These are phyloP conservation scores for Loxodes magnus DNA, from an alignment of 73 alveolate genomes.

Conservation along the genomic window DNA sequence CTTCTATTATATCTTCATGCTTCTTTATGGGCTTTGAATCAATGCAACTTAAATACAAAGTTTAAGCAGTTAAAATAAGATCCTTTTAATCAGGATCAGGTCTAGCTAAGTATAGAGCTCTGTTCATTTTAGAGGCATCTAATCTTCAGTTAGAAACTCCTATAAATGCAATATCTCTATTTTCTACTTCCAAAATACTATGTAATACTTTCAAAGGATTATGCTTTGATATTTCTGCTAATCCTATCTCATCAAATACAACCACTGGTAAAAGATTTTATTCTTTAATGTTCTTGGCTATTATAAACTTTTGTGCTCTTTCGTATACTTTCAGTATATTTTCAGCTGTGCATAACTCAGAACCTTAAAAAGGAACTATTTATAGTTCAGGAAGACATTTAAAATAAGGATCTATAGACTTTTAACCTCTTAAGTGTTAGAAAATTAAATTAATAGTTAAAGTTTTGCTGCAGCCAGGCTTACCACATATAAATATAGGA, in stretches of 20 bases:
- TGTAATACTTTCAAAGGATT: conserved; percentile 19
- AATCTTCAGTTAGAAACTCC: conserved; percentile 29
- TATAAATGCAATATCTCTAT: conserved; percentile 22
- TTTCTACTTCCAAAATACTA: conserved; percentile 10
- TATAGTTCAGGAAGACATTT: conserved; percentile 3
- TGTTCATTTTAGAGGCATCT: conserved; percentile 58
- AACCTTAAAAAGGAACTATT: conserved; percentile 1
- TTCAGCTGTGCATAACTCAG: conserved; percentile 4
- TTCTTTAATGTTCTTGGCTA: not conserved
- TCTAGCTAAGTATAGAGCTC: conserved; percentile 45
- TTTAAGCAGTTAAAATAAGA: conserved; percentile 35
- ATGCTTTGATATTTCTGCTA: conserved; percentile 10
- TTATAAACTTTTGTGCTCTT: not conserved
- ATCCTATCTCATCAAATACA: conserved; percentile 18
- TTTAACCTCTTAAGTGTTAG: conserved; percentile 31
- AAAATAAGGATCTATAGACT: conserved; percentile 1
- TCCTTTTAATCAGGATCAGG: conserved; percentile 47
- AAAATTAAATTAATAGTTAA: conserved; percentile 22
- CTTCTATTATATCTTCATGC: conserved; percentile 21
- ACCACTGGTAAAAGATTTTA: conserved; percentile 10
- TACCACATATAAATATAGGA: conserved; percentile 55
- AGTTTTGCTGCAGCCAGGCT: conserved; percentile 57
- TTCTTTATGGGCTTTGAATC: too few relatives aligned
- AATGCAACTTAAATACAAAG: conserved; percentile 31
- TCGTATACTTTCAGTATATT: conserved; percentile 12